Evolutionary conservation across 1,284 basidiomycete species (phyloP), one percentile per base, ranked within the genome.

Genomic region (Cutaneotrichosporon mucoides): DNA sequence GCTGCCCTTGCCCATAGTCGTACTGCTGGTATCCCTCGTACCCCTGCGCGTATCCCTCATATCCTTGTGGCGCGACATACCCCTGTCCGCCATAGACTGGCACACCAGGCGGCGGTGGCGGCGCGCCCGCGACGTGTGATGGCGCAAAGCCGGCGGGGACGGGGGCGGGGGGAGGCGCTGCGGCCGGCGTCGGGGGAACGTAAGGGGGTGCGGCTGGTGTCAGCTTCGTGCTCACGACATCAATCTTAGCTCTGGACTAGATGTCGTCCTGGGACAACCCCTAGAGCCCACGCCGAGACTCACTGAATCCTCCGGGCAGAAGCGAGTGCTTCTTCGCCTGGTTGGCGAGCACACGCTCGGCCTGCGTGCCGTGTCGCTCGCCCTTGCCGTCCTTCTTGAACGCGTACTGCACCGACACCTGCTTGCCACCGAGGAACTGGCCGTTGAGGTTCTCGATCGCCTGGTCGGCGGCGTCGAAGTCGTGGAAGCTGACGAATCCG

Each of bases 371-470:
- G 72, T 99, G 96, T 13, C 94, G 85, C 77, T 99, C 95, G 62
- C 94, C 93, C 77, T 98, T 97, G 57, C 91, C 92, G 70, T 99
- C 96, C 81, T 98, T 98, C 79, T 98, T 98, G 84, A 97, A 95
- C 4, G 95, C 95, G 75, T 96, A 98, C 76, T 95, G 92, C 12
- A 97, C 93, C 12, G 88, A 88, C 73, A 98, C 90, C 60, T 93
- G 89, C 78, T 96, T 96, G 82, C 98, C 98, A 87, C 95, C 93
- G 49, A 99, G 83, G 84, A 92, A 97, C 73, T 99, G 95, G 50
- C 87, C 86, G 71, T 97, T 95, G 91, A 99, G 94, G 16, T 92
- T 86, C 78, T 98, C 94, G 61, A 96, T 86, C 5, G 96, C 95
- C 13, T 91, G 90, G 77, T 99, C 96, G 15, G 94, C 91, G 6